Percentiles rank a stretch among this genome's conserved stretches.
Conservation (phyloP, 2,329 filamentous ascomycete species). For the Alternaria rosae region DNA sequence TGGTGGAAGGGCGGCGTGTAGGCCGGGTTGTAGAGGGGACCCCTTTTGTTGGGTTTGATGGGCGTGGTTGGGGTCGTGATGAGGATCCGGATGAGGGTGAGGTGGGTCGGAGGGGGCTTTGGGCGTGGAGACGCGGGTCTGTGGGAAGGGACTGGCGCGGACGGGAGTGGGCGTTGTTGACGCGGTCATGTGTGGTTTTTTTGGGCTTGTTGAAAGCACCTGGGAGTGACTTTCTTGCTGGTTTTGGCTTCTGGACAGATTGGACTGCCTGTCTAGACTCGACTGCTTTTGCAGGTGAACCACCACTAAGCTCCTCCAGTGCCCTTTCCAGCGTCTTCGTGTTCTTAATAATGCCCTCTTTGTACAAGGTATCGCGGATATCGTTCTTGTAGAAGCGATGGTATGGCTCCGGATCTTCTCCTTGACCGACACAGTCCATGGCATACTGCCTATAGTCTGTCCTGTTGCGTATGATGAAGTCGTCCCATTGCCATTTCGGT, state of each 20-base stretch:
- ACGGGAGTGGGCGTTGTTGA: neutral
- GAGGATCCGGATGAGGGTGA: neutral
- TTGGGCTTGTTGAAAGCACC: constrained; percentile 8
- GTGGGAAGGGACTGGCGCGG: constrained; percentile 30
- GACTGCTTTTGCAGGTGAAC: neutral
- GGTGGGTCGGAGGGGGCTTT: neutral
- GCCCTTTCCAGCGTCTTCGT: constrained; percentile 28
- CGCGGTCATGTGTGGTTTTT: neutral
- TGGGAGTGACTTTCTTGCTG: constrained; percentile 14
- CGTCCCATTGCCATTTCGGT: constrained; percentile 51
- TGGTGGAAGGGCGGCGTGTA: neutral
- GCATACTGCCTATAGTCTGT: constrained; percentile 43
- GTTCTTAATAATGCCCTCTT: constrained; percentile 30
- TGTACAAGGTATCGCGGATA: constrained; percentile 37
- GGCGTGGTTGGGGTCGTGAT: neutral
- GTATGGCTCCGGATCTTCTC: constrained; percentile 37
- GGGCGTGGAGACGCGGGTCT: neutral
- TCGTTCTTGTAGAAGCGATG: constrained; percentile 46
- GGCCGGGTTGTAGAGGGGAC: neutral
- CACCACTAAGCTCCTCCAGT: constrained; percentile 28
- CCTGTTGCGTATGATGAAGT: constrained; percentile 47
- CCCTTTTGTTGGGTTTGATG: neutral
- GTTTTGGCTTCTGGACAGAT: neutral
- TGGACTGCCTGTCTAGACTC: neutral
- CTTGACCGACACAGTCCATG: constrained; percentile 29